Base-by-base conservation (phyloP, 257 asterid genomes). In the Rauvolfia tetraphylla region DNA sequence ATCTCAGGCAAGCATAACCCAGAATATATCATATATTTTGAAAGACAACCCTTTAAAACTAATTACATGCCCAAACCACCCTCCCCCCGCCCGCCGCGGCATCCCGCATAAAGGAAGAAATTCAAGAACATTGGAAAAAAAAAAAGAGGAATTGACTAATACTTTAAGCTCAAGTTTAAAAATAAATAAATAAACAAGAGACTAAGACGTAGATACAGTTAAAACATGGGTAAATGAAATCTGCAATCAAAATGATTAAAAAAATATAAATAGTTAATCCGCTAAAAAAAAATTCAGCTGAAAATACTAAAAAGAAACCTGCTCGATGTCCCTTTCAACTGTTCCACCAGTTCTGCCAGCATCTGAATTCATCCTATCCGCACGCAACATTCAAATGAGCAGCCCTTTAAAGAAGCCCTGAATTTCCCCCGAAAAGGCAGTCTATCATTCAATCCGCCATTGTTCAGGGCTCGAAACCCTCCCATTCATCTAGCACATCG, bases 281-380 rank as follows among this genome's bases (percentile, higher is more conserved):
- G 41, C 17, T 57, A 78, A n/a, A 62, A 12, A 33, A 51, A 77
- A 34, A 65, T 65, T 36, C 27, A 66, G 23, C 72, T 38, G 48
- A 38, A 61, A 39, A 18, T 65, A 5, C 12, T 44, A 82, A 71
- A 44, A 23, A 25, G 2, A 20, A 72, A 89, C 97, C 97, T 91
- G 95, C 74, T 91, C 97, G 48, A 85, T 86, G 81, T 91, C 97
- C 81, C 95, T 91, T 84, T 89, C 97, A 27, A 82, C 93, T 22
- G 88, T 76, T 62, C 92, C 96, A 79, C 88, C 93, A 85, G 85
- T 80, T 78, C 93, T 82, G 74, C 80, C 78, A 56, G 74, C 90
- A 80, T 91, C 97, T 67, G 93, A 80, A 84, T 80, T 88, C 97
- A 90, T 90, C 88, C 91, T 90, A 86, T 85, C 89, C 81, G 80